Conservation (phyloP, 441 rosid genomes). For the Pelargonium myrrhifolium region DNA sequence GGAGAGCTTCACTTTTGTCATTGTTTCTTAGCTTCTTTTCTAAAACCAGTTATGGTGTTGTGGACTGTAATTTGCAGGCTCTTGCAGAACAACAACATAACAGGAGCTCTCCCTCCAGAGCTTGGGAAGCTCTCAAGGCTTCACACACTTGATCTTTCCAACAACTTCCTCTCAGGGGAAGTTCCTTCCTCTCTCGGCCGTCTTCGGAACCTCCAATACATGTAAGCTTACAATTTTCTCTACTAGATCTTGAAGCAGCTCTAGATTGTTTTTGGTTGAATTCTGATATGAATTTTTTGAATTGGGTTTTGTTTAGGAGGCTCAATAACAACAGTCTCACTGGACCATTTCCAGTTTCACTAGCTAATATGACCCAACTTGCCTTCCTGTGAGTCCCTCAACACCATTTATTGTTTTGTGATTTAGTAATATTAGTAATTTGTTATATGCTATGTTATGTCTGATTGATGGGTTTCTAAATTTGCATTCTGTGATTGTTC, state of each 20-base stretch:
- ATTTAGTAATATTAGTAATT: background rate
- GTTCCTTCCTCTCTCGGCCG: slow-evolving; percentile 57
- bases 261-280: background rate
- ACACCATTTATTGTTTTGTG: slow-evolving; percentile 4
- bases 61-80: slow-evolving; percentile 40
- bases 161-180: slow-evolving; percentile 57
- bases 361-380: slow-evolving; percentile 82
- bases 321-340: slow-evolving; percentile 83
- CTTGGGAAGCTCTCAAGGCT: slow-evolving; percentile 66
- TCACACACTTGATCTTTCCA: slow-evolving; percentile 82
- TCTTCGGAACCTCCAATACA: slow-evolving; percentile 58
- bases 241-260: background rate
- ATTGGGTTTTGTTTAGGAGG: slow-evolving; percentile 46
- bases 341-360: slow-evolving; percentile 52
- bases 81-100: slow-evolving; percentile 83
- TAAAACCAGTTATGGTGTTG: slow-evolving; percentile 5
- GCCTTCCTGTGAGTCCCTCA: slow-evolving; percentile 67
- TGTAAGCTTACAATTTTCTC: slow-evolving; percentile 38
- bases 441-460: background rate
- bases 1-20: background rate
- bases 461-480: slow-evolving; percentile 4
- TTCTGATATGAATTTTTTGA: slow-evolving; percentile 16
- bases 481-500: slow-evolving; percentile 16
- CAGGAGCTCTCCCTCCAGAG: slow-evolving; percentile 71
- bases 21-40: background rate